Base-by-base conservation (phyloP, 305 asterid genomes). In the Solanum hybrid region DNA sequence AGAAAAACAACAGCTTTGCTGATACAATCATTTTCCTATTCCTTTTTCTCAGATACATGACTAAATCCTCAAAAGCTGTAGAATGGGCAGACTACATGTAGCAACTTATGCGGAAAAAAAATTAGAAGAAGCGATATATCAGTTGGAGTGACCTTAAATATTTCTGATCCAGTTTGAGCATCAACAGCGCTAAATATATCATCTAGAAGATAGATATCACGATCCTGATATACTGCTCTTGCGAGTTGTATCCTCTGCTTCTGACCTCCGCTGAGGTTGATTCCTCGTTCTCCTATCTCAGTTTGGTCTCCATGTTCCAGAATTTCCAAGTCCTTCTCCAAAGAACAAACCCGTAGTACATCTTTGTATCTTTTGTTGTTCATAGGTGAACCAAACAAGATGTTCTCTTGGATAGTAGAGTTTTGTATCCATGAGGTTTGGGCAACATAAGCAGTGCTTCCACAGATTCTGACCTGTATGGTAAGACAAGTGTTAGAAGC, bases 231-330 rank as follows among this genome's bases (percentile, higher is more conserved):
- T 0, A 95, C 95, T 13, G 99, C 98, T 92, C 99, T 92, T 8
- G 99, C 99, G 7, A 96, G 97, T 89, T 96, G 98, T 84, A 96
- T 92, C 64, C 99, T 91, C 79, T 96, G 98, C 94, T 96, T 96
- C 90, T 96, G 99, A 37, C 99, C 99, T 8, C 99, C 99, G 10
- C 99, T 96, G 4, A 95, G 96, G 90, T 95, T 96, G 76, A 96
- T 96, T 67, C 98, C 98, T 18, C 98, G 95, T 91, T 96, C 98
- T 78, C 99, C 98, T 11, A 96, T 96, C 92, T 95, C 98, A 4
- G 98, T 95, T 86, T 92, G 95, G 89, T 96, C 98, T 2, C 99
- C 98, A 29, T 91, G 90, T 80, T 94, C 98, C 86, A 96, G 90
- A 64, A 93, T 92, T 89, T 95, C 98, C 91, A 95, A 75, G 91